Evolutionary conservation across 352 stramenopile genomes (phyloP), one percentile per base, ranked within the genome.

Genomic region (Phytophthora constricta): DNA sequence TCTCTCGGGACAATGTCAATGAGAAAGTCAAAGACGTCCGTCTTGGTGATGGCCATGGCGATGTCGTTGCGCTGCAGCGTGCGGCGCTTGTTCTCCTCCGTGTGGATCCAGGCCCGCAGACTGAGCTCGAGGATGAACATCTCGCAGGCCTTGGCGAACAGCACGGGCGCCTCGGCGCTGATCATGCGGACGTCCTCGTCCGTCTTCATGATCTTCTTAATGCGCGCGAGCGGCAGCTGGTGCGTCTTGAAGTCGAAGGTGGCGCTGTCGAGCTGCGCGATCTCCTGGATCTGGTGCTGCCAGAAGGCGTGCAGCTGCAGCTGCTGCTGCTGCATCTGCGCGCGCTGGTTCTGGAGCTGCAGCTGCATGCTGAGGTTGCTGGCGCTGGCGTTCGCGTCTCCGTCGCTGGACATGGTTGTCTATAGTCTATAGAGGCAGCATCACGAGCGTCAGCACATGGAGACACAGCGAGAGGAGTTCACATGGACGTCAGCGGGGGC

Each of bases 131-230:
- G 71, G 50, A 98, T 97, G 65, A 98, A 98, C 76, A 98, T 96
- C 66, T 98, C 93, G 65, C 91, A 97, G n/a, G 93, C 93, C 76
- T 98, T 98, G 60, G 93, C 91, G 58, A 98, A 96, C 33, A 98
- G 76, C 48, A 98, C 89, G 8, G 93, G 93, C 25, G 93, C 93
- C 56, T 98, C 93, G 0, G 90, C 90, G 48, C 89, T 96, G 74
- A 98, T 98, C 93, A 98, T 98, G 31, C 89, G 87, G 42, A 98
- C 88, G 71, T 98, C 91, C 62, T 98, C 93, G 74, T 98, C 93
- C 47, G 91, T 94, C 77, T 97, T 97, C 93, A 98, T 98, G 77
- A 98, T 98, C 68, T 97, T 97, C 82, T 98, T 98, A 65, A 98
- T 97, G 51, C 93, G 88, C 51, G 93, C 92, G 58, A 98, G 88